Evolutionary conservation across 2,329 filamentous ascomycete genomes (phyloP).

Genomic region (Fusarium foetens): DNA sequence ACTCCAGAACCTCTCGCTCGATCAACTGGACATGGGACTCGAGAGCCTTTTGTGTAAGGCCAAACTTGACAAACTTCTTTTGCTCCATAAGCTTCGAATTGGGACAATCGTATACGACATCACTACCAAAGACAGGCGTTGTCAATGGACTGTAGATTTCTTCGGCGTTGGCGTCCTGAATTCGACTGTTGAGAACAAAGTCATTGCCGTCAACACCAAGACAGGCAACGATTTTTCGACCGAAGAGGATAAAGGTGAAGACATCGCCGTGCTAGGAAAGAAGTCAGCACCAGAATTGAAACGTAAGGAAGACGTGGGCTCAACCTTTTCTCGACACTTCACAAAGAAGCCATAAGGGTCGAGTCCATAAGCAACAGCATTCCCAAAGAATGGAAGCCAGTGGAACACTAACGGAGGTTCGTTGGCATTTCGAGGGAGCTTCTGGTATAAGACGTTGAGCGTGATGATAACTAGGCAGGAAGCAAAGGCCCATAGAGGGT

Average conservation of each 20-base stretch:
- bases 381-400: conserved; percentile 72
- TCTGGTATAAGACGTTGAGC: conserved; percentile 29
- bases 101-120: conserved; percentile 86
- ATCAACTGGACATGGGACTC: conserved; percentile 76
- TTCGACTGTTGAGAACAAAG: conserved; percentile 66
- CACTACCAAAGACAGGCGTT: conserved; percentile 74
- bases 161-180: conserved; percentile 63
- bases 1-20: conserved; percentile 73
- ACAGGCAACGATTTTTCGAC: conserved; percentile 61
- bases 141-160: conserved; percentile 63
- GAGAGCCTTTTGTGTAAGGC: conserved; percentile 72
- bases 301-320: not conserved
- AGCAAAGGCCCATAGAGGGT: conserved; percentile 7
- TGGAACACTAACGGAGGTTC: conserved; percentile 68
- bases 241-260: conserved; percentile 65
- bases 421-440: conserved; percentile 17
- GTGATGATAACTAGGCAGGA: conserved; percentile 8
- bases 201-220: conserved; percentile 64
- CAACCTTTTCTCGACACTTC: conserved; percentile 71
- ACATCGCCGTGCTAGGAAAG: conserved; percentile 59
- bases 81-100: conserved; percentile 90
- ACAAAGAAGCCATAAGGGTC: conserved; percentile 76
- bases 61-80: conserved; percentile 83
- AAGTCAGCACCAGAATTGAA: not conserved
- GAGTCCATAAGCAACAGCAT: conserved; percentile 76